These are phyloP conservation scores for Peronospora tabacina DNA, from an alignment of 352 stramenopile species.

Conservation along the genomic window DNA sequence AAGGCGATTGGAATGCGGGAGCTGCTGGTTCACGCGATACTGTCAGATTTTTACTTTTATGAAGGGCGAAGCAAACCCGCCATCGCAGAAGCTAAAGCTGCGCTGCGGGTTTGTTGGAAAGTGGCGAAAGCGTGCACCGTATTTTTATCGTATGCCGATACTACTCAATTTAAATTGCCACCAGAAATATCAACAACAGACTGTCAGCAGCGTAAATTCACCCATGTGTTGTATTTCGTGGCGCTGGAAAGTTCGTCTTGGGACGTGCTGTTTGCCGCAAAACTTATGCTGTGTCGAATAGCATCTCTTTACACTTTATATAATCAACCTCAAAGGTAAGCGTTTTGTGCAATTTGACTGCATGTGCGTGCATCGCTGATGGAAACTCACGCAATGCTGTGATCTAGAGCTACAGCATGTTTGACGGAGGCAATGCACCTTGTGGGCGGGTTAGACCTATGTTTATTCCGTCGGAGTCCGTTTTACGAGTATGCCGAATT, in stretches of 20 bases:
- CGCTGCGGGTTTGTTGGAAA: slow-evolving; percentile 64
- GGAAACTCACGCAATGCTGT: slow-evolving; percentile 4
- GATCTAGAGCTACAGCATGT: slow-evolving; percentile 38
- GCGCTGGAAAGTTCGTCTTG: slow-evolving; percentile 66
- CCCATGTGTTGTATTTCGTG: slow-evolving; percentile 45
- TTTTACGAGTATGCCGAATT: slow-evolving; percentile 63
- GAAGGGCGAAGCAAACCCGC: slow-evolving; percentile 35
- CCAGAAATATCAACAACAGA: slow-evolving; percentile 22
- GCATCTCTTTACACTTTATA: slow-evolving; percentile 43
- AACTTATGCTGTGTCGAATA: slow-evolving; percentile 53
- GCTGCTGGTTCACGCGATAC: slow-evolving; percentile 36
- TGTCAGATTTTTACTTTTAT: slow-evolving; percentile 50
- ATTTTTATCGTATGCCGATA: slow-evolving; percentile 5
- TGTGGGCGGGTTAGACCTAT: slow-evolving; percentile 50
- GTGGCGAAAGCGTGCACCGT: slow-evolving; percentile 40
- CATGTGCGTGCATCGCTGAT: neutral
- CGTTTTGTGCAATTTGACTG: slow-evolving; percentile 1
- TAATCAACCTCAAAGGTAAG: slow-evolving; percentile 47
- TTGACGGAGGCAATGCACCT: slow-evolving; percentile 61
- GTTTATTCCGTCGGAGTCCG: slow-evolving; percentile 42
- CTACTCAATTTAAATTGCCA: slow-evolving; percentile 35
- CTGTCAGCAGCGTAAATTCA: slow-evolving; percentile 12
- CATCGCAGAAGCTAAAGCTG: slow-evolving; percentile 50
- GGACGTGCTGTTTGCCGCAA: slow-evolving; percentile 52
- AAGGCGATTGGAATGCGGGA: slow-evolving; percentile 52